A percentile compares a stretch with the other conserved stretches of the same genome.
Evolutionary conservation across 1,284 basidiomycete species (phyloP).

Genomic region (Anthracocystis walkeri): DNA sequence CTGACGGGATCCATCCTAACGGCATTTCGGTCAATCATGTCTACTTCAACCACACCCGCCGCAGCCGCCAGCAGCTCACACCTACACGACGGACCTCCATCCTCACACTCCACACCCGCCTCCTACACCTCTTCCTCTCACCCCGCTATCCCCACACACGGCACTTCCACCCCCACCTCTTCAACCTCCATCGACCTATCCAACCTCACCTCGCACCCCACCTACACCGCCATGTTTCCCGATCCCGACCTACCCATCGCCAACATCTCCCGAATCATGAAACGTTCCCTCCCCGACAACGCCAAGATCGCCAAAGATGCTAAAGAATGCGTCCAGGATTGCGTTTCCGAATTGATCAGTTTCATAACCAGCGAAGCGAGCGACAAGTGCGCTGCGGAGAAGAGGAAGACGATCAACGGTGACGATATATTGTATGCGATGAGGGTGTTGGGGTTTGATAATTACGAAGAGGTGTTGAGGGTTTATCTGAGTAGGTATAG

Average conservation of each 20-base stretch:
- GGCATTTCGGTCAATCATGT: no score
- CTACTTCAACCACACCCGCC: not conserved
- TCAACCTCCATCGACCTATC: conserved; percentile 18
- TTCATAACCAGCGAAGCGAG: conserved; percentile 92
- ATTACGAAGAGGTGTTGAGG: conserved; percentile 89
- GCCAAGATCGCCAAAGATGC: conserved; percentile 97
- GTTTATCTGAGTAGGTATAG: conserved; percentile 82
- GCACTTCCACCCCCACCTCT: conserved; percentile 25
- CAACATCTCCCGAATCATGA: conserved; percentile 96
- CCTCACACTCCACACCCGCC: conserved; percentile 17
- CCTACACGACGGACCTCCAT: not conserved
- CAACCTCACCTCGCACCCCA: conserved; percentile 30
- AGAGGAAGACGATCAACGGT: conserved; percentile 87
- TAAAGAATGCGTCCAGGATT: conserved; percentile 95
- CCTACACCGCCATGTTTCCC: conserved; percentile 41
- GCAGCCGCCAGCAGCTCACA: conserved; percentile 3
- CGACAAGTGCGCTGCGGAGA: conserved; percentile 87
- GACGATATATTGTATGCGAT: conserved; percentile 87
- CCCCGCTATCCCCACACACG: conserved; percentile 2
- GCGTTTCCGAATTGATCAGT: conserved; percentile 93
- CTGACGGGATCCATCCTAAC: no score
- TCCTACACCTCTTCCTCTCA: conserved; percentile 14
- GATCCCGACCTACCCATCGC: conserved; percentile 75
- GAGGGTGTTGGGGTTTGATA: conserved; percentile 89
- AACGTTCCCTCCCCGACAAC: conserved; percentile 84